phyloP scores from a whole-genome alignment of 345 rosid genomes.

The Microcos paniculata region DNA sequence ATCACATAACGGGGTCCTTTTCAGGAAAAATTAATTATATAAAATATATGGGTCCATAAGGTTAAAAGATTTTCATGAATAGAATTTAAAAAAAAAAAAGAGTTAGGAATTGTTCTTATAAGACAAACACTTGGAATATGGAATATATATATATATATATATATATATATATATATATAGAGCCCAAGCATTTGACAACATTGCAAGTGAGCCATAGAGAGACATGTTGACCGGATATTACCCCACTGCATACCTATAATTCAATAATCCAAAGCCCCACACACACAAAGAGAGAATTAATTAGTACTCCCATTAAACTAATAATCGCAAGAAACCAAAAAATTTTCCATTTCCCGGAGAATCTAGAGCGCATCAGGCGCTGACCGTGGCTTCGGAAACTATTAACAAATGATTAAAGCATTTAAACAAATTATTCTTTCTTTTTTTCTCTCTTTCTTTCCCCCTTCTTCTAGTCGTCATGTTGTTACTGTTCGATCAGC shows the following conservation, averaged over 20 bases:
- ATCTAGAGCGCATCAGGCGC: slow-evolving; percentile 99
- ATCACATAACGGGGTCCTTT: background rate
- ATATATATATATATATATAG: no score
- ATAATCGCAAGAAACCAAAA: slow-evolving; percentile 22
- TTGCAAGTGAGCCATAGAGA: slow-evolving; percentile 40
- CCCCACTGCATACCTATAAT: slow-evolving; percentile 25
- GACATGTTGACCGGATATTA: slow-evolving; percentile 59
- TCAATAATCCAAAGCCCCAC: slow-evolving; percentile 32
- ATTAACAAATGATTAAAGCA: slow-evolving; percentile 34
- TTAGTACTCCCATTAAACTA: slow-evolving; percentile 17
- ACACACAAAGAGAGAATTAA: slow-evolving; percentile 27
- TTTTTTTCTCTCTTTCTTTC: background rate
- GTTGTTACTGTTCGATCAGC: background rate
- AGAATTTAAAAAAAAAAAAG: background rate
- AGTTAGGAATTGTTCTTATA: slow-evolving; percentile 23
- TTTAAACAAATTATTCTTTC: slow-evolving; percentile 7
- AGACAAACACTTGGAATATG: slow-evolving; percentile 93
- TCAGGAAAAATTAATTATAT: background rate
- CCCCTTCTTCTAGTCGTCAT: background rate
- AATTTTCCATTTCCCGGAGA: slow-evolving; percentile 61
- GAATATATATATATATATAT: no score
- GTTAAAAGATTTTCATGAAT: background rate
- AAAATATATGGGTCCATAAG: background rate
- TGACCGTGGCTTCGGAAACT: slow-evolving; percentile 64
- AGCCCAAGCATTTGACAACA: slow-evolving; percentile 51